Evolutionary conservation across 352 stramenopile species (phyloP), one percentile per base, ranked within the genome.

Genomic region (Peronosclerospora sorghi): DNA sequence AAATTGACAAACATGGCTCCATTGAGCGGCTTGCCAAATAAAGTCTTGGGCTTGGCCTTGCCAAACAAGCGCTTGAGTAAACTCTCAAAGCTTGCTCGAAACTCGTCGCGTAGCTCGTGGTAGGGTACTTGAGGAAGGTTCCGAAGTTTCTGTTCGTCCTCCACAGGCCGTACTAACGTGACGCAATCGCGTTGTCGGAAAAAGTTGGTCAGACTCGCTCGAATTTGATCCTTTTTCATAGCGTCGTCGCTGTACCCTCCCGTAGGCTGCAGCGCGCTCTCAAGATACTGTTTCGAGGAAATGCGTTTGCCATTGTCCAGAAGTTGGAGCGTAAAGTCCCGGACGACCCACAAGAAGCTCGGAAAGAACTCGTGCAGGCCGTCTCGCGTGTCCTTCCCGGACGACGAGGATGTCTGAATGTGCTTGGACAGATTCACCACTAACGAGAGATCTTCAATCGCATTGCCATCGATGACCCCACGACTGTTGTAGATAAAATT

Each of bases 401-500:
- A 32, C 15, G 62, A 51, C 2, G 38, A 45, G 1, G 48, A 81
- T 38, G 71, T 88, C 53, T 94, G 75, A 49, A 95, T 94, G 61
- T 93, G 72, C 54, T 95, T 94, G 32, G 83, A 85, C 21, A 96
- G 50, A 56, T 96, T 89, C 9, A 93, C 84, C 7, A 96, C 84
- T 8, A 96, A 78, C 49, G 86, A 94, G 19, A 96, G 56, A 40
- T 94, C 78, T 35, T 92, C 81, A 42, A 96, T 88, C 2, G 85
- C 84, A 23, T 88, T 91, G 19, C 66, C 71, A 57, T 96, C 85
- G 45, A 96, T 95, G 0, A 92, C 80, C 13, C 85, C 85, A 17
- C 77, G 77, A 37, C 71, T 90, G 62, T 96, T 96, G 76, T 95
- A 96, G 40, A 96, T 75, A 41, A 96, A 95, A 35, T 73, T 80